These are phyloP conservation scores for Tephrocybe sp. DNA, from an alignment of 768 basidiomycete species.

Conservation along the genomic window DNA sequence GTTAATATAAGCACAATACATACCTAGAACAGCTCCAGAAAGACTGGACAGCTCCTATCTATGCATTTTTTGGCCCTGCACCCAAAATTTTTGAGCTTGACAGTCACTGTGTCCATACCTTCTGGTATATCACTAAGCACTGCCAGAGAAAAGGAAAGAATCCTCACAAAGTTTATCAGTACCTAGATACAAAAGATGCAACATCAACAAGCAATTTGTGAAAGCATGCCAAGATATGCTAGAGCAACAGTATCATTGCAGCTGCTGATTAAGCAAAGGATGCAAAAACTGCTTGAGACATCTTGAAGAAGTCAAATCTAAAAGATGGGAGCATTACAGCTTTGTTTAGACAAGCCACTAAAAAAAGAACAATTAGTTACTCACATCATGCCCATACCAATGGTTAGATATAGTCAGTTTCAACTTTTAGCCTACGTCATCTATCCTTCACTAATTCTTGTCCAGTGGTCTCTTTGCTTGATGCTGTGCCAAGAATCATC, in stretches of 20 bases:
- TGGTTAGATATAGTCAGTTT: background rate
- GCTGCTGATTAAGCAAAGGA: slow-evolving; percentile 13
- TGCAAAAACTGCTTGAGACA: background rate
- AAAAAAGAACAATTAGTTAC: background rate
- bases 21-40: slow-evolving; percentile 16
- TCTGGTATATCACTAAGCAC: background rate
- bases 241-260: slow-evolving; percentile 23
- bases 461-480: background rate
- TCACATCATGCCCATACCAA: background rate
- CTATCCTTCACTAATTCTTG: background rate
- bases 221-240: slow-evolving; percentile 26
- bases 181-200: slow-evolving; percentile 22
- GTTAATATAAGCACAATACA: background rate
- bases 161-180: slow-evolving; percentile 10
- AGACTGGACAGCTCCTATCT: slow-evolving; percentile 25
- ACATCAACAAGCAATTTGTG: slow-evolving; percentile 26
- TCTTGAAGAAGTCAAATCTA: background rate
- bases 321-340: background rate
- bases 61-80: slow-evolving; percentile 22
- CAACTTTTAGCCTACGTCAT: background rate
- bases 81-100: slow-evolving; percentile 17
- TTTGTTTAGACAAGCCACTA: background rate
- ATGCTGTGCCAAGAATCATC: background rate
- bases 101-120: background rate
- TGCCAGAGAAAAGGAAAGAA: background rate